These are phyloP conservation scores for Berkeleyomyces rouxiae DNA, from an alignment of 2,329 filamentous ascomycete species.

Conservation along the genomic window DNA sequence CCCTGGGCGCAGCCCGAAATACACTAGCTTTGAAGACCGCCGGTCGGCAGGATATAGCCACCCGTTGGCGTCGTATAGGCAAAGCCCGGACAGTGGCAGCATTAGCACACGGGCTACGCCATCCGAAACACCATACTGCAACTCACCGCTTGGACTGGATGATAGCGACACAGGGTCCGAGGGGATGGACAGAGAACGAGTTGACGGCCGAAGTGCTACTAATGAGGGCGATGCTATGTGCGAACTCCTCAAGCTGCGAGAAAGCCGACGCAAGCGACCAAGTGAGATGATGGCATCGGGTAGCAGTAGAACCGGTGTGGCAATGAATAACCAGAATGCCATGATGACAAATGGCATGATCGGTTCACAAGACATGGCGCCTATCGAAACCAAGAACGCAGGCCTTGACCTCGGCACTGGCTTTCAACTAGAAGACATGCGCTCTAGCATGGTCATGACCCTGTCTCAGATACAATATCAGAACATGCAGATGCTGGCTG, in stretches of 20 bases:
- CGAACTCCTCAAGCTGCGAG: constrained; percentile 41
- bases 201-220: constrained; percentile 9
- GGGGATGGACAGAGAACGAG: constrained; percentile 25
- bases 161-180: constrained; percentile 46
- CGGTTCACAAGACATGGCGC: not conserved
- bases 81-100: constrained; percentile 18
- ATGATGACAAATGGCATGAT: not conserved
- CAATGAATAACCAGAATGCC: constrained; percentile 13
- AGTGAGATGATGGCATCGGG: constrained; percentile 6
- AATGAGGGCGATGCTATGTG: constrained; percentile 40
- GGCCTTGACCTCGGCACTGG: not conserved
- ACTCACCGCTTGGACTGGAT: constrained; percentile 20
- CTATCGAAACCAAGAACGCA: not conserved
- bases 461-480: not conserved
- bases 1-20: constrained; percentile 39
- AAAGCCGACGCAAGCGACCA: constrained; percentile 31
- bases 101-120: constrained; percentile 24
- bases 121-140: constrained; percentile 22
- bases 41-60: not conserved
- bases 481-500: not conserved
- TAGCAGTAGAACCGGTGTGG: constrained; percentile 14
- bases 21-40: constrained; percentile 37
- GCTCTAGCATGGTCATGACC: not conserved
- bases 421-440: not conserved
- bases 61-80: not conserved